A percentile compares a stretch with the other conserved stretches of the same genome.
These are phyloP conservation scores for Apiospora phragmitis DNA, from an alignment of 2,329 filamentous ascomycete genomes.

Conservation along the genomic window DNA sequence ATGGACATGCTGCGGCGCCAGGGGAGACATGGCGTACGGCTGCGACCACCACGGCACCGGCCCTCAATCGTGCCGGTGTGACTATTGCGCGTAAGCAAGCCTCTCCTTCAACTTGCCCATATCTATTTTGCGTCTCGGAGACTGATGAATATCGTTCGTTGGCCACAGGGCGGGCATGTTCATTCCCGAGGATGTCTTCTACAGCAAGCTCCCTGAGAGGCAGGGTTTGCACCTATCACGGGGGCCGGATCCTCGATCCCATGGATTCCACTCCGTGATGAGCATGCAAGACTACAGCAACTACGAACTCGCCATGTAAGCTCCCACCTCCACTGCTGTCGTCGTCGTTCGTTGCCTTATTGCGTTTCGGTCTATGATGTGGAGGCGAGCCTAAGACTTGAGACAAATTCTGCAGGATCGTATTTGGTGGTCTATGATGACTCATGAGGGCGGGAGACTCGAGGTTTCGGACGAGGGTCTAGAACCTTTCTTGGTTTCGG, in stretches of 20 bases:
- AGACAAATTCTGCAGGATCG: not conserved
- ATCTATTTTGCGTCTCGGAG: not conserved
- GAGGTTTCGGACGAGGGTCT: not conserved
- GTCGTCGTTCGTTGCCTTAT: not conserved
- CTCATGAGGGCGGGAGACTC: not conserved
- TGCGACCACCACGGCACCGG: conserved; percentile 15
- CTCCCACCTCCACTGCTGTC: not conserved
- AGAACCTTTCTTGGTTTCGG: not conserved
- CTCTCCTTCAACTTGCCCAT: too few relatives aligned
- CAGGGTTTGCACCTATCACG: conserved; percentile 1
- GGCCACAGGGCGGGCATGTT: not conserved
- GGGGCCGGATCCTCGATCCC: conserved; percentile 8
- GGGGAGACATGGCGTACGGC: conserved; percentile 2
- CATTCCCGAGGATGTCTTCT: conserved; percentile 8
- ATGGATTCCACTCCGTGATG: not conserved
- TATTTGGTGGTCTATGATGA: not conserved
- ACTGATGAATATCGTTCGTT: not conserved
- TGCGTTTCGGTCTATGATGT: not conserved
- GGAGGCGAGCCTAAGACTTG: not conserved
- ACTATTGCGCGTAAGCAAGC: conserved; percentile 9
- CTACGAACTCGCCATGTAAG: not conserved
- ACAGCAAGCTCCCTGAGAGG: not conserved
- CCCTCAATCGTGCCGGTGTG: conserved; percentile 11
- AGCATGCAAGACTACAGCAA: not conserved
- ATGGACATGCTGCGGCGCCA: conserved; percentile 15